Percentiles rank a stretch among this genome's conserved stretches.
Conservation (phyloP, 805 yeast genomes). For the Zygoascus bituminiphila region DNA sequence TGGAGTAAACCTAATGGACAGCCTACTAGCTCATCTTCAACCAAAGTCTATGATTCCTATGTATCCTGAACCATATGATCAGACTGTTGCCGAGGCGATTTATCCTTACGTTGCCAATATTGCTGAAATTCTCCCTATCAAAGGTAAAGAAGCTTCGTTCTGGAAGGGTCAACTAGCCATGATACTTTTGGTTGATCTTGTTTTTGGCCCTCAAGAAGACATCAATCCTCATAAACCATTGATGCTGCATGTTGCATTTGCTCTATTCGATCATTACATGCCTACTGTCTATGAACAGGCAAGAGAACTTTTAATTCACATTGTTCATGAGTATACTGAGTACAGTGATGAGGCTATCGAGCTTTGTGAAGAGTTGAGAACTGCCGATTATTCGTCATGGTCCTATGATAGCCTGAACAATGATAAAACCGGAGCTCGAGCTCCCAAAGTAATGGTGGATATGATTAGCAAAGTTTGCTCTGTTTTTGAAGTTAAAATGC, state of each 20-base stretch:
- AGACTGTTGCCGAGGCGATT: conserved; percentile 30
- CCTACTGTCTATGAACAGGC: conserved; percentile 81
- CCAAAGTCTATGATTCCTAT: conserved; percentile 90
- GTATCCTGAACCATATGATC: conserved; percentile 31
- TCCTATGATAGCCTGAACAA: conserved; percentile 74
- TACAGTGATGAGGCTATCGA: conserved; percentile 44
- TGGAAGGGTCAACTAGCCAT: conserved; percentile 83
- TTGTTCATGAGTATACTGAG: conserved; percentile 56
- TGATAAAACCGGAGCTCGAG: conserved; percentile 69
- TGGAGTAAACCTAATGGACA: conserved; percentile 45
- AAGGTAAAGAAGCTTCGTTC: conserved; percentile 62
- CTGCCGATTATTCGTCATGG: conserved; percentile 50
- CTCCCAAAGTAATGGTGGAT: conserved; percentile 78
- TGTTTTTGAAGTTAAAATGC: conserved; percentile 36
- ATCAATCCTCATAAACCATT: conserved; percentile 56
- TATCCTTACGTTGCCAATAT: conserved; percentile 76
- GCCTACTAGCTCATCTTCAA: conserved; percentile 59
- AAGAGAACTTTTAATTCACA: conserved; percentile 59
- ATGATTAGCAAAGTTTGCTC: conserved; percentile 56
- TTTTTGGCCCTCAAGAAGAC: conserved; percentile 53
- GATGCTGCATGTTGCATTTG: conserved; percentile 69
- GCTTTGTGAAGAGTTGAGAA: conserved; percentile 50
- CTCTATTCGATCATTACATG: conserved; percentile 80
- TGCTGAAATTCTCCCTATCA: conserved; percentile 43
- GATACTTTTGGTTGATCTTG: conserved; percentile 74